Base-by-base conservation (phyloP, 345 rosid species). In the Moricandia moricandioides region DNA sequence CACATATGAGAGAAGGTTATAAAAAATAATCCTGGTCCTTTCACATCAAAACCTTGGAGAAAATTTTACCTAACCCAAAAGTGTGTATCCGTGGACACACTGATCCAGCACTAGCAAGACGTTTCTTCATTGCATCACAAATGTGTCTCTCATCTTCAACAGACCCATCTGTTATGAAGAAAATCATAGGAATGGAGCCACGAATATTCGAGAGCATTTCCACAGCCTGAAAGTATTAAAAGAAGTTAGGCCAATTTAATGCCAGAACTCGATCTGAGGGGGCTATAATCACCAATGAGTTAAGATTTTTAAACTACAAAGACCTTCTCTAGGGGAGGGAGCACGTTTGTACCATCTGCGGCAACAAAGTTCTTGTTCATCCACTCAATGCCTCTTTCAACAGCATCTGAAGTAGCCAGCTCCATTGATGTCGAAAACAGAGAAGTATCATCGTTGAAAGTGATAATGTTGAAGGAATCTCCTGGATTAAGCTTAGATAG, bases 111-210 rank as follows among this genome's bases (percentile, higher is more conserved):
- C 81, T 84, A 54, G 67, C 81, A 37, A 85, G 70, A 69, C 65
- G 81, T 79, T 79, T 92, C 85, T 87, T 88, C 84, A 92, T 83
- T 39, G 68, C 76, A 65, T 89, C 87, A 79, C 94, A 92, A 58
- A 95, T 89, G 31, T 83, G 85, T 79, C 87, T 86, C 80, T 92
- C 99, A 82, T 95, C 89, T 83, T 95, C 98, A 70, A 95, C 92
- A 76, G 96, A 77, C 65, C 99, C 99, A 83, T 95, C 98, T 27
- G 96, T 92, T 65, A 95, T 76, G 72, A 95, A 89, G 77, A 95
- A 87, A 77, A 95, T 81, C 77, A 86, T 71, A 69, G 99, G 99
- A 71, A 89, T 56, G 40, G 96, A 84, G 77, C 84, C 90, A 45
- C 33, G 70, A 65, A 84, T 69, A 60, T 83, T 82, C 27, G 89